phyloP scores from a whole-genome alignment of 2,329 filamentous ascomycete genomes.

The Fusarium sp. region DNA sequence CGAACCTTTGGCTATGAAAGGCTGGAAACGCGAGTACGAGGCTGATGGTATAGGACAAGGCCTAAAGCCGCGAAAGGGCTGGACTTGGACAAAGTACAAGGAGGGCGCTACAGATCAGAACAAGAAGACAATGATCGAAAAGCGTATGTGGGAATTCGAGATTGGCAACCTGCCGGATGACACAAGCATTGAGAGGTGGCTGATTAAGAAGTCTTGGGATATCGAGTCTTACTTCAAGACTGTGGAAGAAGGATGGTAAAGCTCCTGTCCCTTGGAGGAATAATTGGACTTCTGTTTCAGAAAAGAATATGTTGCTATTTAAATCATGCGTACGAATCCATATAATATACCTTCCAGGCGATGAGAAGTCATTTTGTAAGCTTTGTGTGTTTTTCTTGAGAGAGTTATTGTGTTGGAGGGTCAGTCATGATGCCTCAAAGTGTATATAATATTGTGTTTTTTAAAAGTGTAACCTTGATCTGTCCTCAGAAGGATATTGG shows the following conservation, averaged over 20 bases:
- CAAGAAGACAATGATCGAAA: constrained; percentile 4
- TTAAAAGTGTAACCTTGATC: too few species aligned
- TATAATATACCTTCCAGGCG: too few species aligned
- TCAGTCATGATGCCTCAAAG: too few species aligned
- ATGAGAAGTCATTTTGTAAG: too few species aligned
- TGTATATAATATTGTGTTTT: too few species aligned
- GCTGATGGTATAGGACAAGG: neutral
- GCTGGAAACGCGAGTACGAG: constrained; percentile 9
- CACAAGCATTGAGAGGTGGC: constrained; percentile 13
- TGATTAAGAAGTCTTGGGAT: constrained; percentile 16
- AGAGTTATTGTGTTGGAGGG: too few species aligned
- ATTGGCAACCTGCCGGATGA: constrained; percentile 10
- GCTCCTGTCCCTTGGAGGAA: too few species aligned
- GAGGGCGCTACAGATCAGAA: neutral
- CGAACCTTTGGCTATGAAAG: constrained; percentile 7
- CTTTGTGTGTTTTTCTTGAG: too few species aligned
- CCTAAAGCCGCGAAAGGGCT: constrained; percentile 8
- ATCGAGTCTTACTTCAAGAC: constrained; percentile 14
- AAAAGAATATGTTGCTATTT: too few species aligned
- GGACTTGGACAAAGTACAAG: constrained; percentile 16
- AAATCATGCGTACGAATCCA: too few species aligned
- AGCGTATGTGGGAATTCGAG: constrained; percentile 20
- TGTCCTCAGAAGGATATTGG: too few species aligned
- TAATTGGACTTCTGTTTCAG: too few species aligned
- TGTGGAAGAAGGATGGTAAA: constrained; percentile 4